Percentiles rank a stretch among this genome's conserved stretches.
Conservation (phyloP, 257 asterid species). For the Solanum lignicaule region DNA sequence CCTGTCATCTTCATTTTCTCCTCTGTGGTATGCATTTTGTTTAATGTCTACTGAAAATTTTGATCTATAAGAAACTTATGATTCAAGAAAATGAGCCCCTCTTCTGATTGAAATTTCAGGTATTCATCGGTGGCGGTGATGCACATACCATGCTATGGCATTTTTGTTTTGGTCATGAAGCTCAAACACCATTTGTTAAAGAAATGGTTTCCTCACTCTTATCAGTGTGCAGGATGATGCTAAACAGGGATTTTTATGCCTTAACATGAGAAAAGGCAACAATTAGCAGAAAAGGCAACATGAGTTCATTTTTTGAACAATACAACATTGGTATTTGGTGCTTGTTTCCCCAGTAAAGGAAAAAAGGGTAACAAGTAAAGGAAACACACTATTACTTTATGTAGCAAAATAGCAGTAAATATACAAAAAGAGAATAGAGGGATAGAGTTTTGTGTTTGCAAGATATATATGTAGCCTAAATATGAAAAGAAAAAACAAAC, state of each 20-base stretch:
- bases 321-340: not conserved
- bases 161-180: slow-evolving; percentile 62
- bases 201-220: slow-evolving; percentile 74
- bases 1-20: slow-evolving; percentile 73
- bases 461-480: not conserved
- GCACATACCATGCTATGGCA: slow-evolving; percentile 88
- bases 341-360: not conserved
- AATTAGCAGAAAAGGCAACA: not conserved
- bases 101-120: slow-evolving; percentile 27
- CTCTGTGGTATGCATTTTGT: slow-evolving; percentile 55
- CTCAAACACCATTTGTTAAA: slow-evolving; percentile 52
- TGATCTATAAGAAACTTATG: not conserved
- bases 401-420: not conserved
- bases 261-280: not conserved
- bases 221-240: slow-evolving; percentile 22
- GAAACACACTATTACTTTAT: not conserved
- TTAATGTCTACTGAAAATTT: not conserved
- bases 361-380: not conserved
- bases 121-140: slow-evolving; percentile 70
- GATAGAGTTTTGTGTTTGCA: not conserved
- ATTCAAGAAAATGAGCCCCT: not conserved
- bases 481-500: not conserved
- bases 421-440: not conserved
- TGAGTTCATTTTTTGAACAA: not conserved
- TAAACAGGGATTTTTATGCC: not conserved